Percentiles rank a stretch among this genome's conserved stretches.
These are phyloP conservation scores for Penicillium canescens DNA, from an alignment of 495 filamentous ascomycete genomes.

Conservation along the genomic window DNA sequence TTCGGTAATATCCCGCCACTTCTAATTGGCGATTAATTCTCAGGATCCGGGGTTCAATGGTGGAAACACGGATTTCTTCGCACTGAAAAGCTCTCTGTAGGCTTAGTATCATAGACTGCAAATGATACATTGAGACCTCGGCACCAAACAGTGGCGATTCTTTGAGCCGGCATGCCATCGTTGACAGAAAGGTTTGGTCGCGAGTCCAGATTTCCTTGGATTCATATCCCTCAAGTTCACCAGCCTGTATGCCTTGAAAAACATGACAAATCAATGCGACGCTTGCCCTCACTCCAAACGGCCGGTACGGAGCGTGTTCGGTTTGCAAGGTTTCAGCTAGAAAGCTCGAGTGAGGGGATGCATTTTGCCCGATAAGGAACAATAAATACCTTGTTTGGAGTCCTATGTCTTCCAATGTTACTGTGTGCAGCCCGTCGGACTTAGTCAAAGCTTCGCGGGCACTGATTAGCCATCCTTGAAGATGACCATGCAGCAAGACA, in stretches of 20 bases:
- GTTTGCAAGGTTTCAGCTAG: neutral
- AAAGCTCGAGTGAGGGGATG: neutral
- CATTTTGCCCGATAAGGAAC: neutral
- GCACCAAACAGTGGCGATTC: neutral
- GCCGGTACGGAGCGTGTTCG: neutral
- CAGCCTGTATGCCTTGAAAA: neutral
- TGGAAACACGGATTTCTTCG: neutral
- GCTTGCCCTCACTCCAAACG: neutral
- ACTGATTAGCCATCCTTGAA: neutral
- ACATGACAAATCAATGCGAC: neutral
- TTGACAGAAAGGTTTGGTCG: neutral
- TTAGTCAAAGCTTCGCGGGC: neutral
- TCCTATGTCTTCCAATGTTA: neutral
- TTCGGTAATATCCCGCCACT: neutral
- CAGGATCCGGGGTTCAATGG: neutral
- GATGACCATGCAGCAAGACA: neutral
- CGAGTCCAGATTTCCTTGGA: neutral
- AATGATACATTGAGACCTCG: neutral
- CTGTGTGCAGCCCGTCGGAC: neutral
- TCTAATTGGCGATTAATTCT: neutral
- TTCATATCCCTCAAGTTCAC: neutral
- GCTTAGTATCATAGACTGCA: slow-evolving; percentile 1
- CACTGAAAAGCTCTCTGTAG: neutral
- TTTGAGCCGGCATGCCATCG: neutral
- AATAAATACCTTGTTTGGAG: neutral